phyloP scores from a whole-genome alignment of 331 rosid genomes.

The Stylosanthes scabra region DNA sequence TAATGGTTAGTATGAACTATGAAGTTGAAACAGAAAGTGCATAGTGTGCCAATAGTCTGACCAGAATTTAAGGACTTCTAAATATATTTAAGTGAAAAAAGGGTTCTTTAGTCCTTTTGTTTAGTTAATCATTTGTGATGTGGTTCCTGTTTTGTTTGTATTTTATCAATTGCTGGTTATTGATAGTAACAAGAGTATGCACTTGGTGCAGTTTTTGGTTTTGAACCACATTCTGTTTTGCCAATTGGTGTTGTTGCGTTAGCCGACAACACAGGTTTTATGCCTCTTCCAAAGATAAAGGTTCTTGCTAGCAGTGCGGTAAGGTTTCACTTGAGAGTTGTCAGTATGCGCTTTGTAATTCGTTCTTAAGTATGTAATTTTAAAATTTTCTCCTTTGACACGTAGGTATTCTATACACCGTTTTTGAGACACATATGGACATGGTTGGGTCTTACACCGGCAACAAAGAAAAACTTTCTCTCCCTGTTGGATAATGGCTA shows the following conservation, averaged over 20 bases:
- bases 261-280: conserved; percentile 79
- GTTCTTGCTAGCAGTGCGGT: conserved; percentile 95
- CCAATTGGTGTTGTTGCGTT: conserved; percentile 86
- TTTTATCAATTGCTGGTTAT: conserved; percentile 5
- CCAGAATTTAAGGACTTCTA: background rate
- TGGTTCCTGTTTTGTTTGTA: background rate
- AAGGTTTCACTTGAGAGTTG: conserved; percentile 46
- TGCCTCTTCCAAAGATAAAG: conserved; percentile 85
- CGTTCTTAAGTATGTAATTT: conserved; percentile 25
- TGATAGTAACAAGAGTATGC: conserved; percentile 3
- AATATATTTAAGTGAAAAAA: background rate
- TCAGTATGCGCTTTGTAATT: conserved; percentile 13
- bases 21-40: background rate
- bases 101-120: background rate
- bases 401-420: conserved; percentile 82
- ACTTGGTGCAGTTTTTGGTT: conserved; percentile 70
- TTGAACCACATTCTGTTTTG: conserved; percentile 91
- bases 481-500: conserved; percentile 66
- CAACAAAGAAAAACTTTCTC: conserved; percentile 62
- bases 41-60: background rate
- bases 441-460: conserved; percentile 87
- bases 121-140: background rate
- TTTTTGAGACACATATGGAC: conserved; percentile 94
- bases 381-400: conserved; percentile 26
- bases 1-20: background rate